Evolutionary conservation across 805 yeast species (phyloP), one percentile per base, ranked within the genome.

Genomic region (Yarrowia sp.): DNA sequence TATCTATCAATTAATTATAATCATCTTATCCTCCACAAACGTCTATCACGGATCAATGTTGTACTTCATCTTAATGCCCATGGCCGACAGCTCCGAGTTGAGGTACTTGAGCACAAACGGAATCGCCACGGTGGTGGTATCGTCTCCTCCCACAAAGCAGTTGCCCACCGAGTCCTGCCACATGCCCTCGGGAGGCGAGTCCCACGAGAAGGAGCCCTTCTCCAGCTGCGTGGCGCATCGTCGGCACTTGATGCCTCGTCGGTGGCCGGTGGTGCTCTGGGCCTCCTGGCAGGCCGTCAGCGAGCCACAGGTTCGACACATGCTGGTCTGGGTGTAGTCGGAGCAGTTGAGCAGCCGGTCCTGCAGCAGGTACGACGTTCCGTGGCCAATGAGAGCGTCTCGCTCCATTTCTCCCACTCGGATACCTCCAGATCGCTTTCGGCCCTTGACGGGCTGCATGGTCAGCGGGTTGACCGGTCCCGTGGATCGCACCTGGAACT

Each of bases 401-500:
- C 99, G 90, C 81, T 95, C 99, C 99, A 95, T 95, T 80, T 95
- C 99, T 79, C 99, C 99, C 46, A 95, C 96, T 85, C 99, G 96
- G 73, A 95, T 95, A 89, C 99, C 99, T 81, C 99, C 99, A 72
- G 90, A 87, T 82, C 98, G 87, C 88, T 95, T 95, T 82, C 99
- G 89, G 75, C 99, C 99, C 82, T 95, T 95, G 68, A 95, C 99
- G 47, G 99, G 99, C 84, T 95, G 99, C 98, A 94, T 92, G 17
- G 98, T 95, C 77, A 95, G 85, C 43, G 95, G 86, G 79, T 94
- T 94, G 34, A 95, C 98, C 8, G 98, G 98, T 76, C 99, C 99
- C 17, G 99, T 95, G 6, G 98, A 91, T 81, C 99, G 90, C 65
- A 95, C 99, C 83, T 95, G 99, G 90, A 92, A 95, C 85, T 95